A percentile compares a stretch with the other conserved stretches of the same genome.
phyloP scores from a whole-genome alignment of 116 monocot genomes.

The Zostera marina region DNA sequence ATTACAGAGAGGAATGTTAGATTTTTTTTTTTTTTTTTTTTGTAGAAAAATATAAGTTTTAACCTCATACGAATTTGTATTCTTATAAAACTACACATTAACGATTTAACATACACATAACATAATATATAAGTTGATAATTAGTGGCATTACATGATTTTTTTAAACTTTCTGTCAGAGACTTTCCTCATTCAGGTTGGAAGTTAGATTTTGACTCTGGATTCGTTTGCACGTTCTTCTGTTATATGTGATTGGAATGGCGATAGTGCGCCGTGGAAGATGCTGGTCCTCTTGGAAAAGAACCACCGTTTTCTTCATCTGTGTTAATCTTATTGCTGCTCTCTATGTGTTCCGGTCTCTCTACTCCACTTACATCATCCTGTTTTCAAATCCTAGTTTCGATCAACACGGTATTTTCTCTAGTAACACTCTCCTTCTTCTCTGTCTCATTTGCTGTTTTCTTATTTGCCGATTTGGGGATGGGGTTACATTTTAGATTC shows the following conservation, averaged over 20 bases:
- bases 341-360: slow-evolving; percentile 41
- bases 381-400: slow-evolving; percentile 2
- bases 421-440: slow-evolving; percentile 9
- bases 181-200: too few species aligned
- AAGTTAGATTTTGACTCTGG: too few species aligned
- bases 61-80: too few species aligned
- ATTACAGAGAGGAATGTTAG: too few species aligned
- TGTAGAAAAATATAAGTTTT: too few species aligned
- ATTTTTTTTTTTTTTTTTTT: too few species aligned
- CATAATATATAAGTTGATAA: too few species aligned
- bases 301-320: slow-evolving; percentile 44
- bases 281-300: slow-evolving; percentile 41
- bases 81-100: too few species aligned
- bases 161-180: too few species aligned
- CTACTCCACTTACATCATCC: slow-evolving; percentile 17
- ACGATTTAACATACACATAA: too few species aligned
- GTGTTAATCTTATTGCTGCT: slow-evolving; percentile 46
- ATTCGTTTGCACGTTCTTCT: too few species aligned
- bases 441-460: background rate
- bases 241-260: slow-evolving; percentile 18
- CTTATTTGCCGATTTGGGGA: background rate
- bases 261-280: slow-evolving; percentile 16
- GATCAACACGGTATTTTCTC: slow-evolving; percentile 2
- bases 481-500: background rate
- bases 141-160: too few species aligned